Evolutionary conservation across 2,329 filamentous ascomycete species (phyloP).

Genomic region (Cladosporium oxysporum): DNA sequence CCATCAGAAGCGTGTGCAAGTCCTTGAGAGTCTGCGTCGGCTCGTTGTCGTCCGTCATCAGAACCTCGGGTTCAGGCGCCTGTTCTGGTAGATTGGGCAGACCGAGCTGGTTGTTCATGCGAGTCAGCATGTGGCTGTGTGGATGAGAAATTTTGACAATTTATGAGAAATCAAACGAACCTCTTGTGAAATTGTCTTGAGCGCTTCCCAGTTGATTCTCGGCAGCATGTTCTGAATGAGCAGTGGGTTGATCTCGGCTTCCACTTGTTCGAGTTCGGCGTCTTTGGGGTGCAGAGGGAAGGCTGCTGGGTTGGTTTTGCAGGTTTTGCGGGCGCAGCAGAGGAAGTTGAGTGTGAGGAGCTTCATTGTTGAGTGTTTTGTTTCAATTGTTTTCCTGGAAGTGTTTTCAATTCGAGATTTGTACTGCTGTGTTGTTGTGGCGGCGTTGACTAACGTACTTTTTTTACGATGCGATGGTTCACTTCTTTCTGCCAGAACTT

Average conservation of each 20-base stretch:
- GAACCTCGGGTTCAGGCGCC: slow-evolving; percentile 37
- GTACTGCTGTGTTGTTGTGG: not conserved
- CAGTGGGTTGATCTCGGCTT: slow-evolving; percentile 76
- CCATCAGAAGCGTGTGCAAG: slow-evolving; percentile 77
- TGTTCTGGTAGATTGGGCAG: slow-evolving; percentile 68
- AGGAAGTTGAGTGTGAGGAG: slow-evolving; percentile 94
- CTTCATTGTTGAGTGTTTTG: slow-evolving; percentile 66
- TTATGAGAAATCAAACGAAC: slow-evolving; percentile 47
- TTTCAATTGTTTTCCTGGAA: too few relatives aligned
- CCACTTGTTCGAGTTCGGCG: slow-evolving; percentile 82
- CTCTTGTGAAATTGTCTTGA: slow-evolving; percentile 75
- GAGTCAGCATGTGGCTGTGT: not conserved
- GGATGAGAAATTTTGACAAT: not conserved
- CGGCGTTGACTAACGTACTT: not conserved
- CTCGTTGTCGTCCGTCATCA: slow-evolving; percentile 60
- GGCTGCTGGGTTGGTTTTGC: slow-evolving; percentile 76
- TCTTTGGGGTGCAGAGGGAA: slow-evolving; percentile 93
- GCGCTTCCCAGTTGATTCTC: slow-evolving; percentile 82
- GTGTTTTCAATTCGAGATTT: not conserved
- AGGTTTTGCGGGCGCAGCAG: slow-evolving; percentile 92
- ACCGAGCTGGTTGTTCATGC: slow-evolving; percentile 61
- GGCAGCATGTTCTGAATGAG: slow-evolving; percentile 85
- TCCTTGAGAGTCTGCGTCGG: slow-evolving; percentile 70
- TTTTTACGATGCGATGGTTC: not conserved
- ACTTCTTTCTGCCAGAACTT: slow-evolving; percentile 8